These are phyloP conservation scores for Orbilia blumenaviensis DNA, from an alignment of 2,329 filamentous ascomycete genomes.

Conservation along the genomic window DNA sequence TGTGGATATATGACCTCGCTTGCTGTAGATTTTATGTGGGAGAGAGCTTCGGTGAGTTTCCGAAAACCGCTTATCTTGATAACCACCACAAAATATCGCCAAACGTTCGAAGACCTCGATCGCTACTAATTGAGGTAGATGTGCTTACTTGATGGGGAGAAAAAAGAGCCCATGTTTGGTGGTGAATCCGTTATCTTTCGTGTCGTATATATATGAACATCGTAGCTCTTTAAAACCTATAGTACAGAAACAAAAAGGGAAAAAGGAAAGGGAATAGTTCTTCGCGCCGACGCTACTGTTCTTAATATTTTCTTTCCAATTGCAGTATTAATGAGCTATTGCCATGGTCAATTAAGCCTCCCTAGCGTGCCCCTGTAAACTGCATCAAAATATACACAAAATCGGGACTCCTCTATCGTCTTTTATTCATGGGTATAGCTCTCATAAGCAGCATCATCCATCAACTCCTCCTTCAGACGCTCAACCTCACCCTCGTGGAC, in stretches of 20 bases:
- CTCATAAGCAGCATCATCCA: slow-evolving; percentile 82
- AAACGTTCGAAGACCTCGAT: neutral
- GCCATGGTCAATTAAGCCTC: neutral
- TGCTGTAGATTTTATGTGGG: neutral
- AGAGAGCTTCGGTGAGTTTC: neutral
- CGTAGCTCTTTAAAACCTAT: slow-evolving; percentile 37
- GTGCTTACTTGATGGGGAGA: too few species aligned
- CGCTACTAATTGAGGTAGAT: neutral
- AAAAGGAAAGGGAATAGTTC: neutral
- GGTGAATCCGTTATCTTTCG: slow-evolving; percentile 32
- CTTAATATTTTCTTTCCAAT: neutral
- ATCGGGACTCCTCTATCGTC: slow-evolving; percentile 62
- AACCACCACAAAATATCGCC: neutral
- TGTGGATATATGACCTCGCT: neutral
- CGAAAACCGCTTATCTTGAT: neutral
- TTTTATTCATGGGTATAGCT: slow-evolving; percentile 68
- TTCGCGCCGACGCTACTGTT: slow-evolving; percentile 7
- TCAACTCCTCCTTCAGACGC: slow-evolving; percentile 75
- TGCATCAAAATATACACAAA: neutral
- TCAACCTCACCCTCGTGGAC: slow-evolving; percentile 71
- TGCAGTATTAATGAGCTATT: neutral
- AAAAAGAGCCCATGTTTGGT: neutral
- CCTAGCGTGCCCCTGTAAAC: neutral
- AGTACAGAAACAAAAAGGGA: neutral
- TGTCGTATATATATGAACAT: slow-evolving; percentile 17